Base-by-base conservation (phyloP, 2,329 filamentous ascomycete species). In the Microsporum canis region DNA sequence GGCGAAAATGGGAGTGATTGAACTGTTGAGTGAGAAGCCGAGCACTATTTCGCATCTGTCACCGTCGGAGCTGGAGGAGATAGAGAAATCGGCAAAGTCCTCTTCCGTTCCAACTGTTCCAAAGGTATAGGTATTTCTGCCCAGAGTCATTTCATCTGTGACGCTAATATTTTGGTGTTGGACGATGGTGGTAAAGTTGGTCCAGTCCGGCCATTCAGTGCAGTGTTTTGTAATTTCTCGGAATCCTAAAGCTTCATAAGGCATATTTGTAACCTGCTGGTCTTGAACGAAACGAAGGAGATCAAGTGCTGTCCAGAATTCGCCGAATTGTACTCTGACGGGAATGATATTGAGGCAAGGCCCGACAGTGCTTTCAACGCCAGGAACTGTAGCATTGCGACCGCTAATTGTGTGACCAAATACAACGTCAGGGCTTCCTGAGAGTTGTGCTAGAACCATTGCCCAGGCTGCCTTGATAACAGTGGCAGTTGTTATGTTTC, bases 261-360 rank as follows among this genome's bases (percentile, higher is more conserved):
- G 76, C 63, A 82, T 79, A 65, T 78, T 80, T 57, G 79, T 76
- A 49, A 84, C 76, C 67, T 84, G 81, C 69, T 85, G 83, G 62
- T 79, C 73, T 70, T 85, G 81, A 23, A 84, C 76, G 61, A 76
- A 71, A 14, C 75, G 73, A 61, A 85, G 77, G 3, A 85, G 73
- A 60, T 84, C 80, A 1, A 76, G 64, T 0, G 74, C 80, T 2
- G 77, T 82, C 79, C 81, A 82, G 2, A 71, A 68, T 0, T 76
- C 66, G 2, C 75, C 72, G 66, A 88, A 82, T 33, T 73, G 73
- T 12, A 88, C 79, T 23, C 85, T 79, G 39, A 87, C 79, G 0
- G 86, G 85, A 0, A 86, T 78, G 67, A 87, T 84, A 66, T 88
- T 85, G 78, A 85, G 85, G 63, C 84, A 86, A 0, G 85, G 85